Percentiles rank a stretch among this genome's conserved stretches.
phyloP scores from a whole-genome alignment of 2,329 filamentous ascomycete species.

The Ceratocystis colombiana region DNA sequence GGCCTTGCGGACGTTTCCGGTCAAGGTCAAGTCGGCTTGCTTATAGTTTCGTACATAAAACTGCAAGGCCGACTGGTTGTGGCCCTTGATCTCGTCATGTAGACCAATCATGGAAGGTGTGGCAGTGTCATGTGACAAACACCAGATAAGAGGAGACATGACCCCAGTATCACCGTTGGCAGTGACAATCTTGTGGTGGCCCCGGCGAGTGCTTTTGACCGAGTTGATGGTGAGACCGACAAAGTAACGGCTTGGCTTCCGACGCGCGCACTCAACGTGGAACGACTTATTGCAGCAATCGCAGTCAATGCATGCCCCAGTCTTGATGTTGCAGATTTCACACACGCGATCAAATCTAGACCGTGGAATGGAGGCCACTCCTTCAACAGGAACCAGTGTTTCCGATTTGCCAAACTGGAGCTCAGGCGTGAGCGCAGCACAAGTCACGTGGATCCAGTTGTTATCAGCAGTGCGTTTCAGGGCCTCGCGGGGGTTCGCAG shows the following conservation, averaged over 20 bases:
- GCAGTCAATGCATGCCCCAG: constrained; percentile 74
- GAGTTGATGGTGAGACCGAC: constrained; percentile 86
- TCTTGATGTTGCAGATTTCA: constrained; percentile 66
- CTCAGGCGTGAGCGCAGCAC: constrained; percentile 83
- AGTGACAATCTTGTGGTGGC: constrained; percentile 68
- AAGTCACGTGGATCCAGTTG: constrained; percentile 96
- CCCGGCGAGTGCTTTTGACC: constrained; percentile 77
- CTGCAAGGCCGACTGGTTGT: constrained; percentile 64
- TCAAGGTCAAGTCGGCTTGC: constrained; percentile 81
- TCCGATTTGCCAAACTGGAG: constrained; percentile 83
- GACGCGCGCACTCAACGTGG: constrained; percentile 84
- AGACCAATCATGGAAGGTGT: constrained; percentile 41
- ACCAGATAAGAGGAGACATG: constrained; percentile 84
- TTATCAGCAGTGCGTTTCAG: constrained; percentile 91
- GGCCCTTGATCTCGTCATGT: constrained; percentile 19
- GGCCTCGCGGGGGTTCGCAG: constrained; percentile 74
- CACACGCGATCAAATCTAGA: constrained; percentile 67
- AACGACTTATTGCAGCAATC: constrained; percentile 60
- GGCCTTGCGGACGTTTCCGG: constrained; percentile 86
- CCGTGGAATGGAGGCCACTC: constrained; percentile 70
- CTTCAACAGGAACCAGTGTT: constrained; percentile 75
- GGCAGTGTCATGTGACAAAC: constrained; percentile 69
- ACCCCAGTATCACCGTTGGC: constrained; percentile 70
- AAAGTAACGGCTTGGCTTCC: constrained; percentile 55
- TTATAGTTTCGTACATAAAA: constrained; percentile 85